Conservation (phyloP, 1,284 basidiomycete species). For the Ceratorhiza oryzae-sativae region DNA sequence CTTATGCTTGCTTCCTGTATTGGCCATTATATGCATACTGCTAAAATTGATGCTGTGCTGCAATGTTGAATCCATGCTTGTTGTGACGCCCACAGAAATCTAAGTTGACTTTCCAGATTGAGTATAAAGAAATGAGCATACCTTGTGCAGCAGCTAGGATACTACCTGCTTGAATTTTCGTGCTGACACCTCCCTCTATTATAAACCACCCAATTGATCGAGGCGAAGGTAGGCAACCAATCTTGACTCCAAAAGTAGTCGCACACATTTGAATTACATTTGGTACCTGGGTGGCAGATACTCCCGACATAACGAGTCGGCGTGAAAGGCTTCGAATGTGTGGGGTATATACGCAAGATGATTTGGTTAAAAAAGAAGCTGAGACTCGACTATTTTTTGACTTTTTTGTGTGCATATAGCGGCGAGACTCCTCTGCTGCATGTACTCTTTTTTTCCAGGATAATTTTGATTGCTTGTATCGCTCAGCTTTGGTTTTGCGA, state of each 20-base stretch:
- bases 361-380: neutral
- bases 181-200: slow-evolving; percentile 6
- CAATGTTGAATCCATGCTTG: too few relatives aligned
- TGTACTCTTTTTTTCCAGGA: neutral
- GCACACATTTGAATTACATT: slow-evolving; percentile 27
- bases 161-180: slow-evolving; percentile 7
- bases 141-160: neutral
- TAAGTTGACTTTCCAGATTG: too few relatives aligned
- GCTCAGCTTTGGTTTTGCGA: too few relatives aligned
- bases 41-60: too few relatives aligned
- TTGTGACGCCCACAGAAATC: too few relatives aligned
- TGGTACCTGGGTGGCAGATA: slow-evolving; percentile 4
- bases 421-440: slow-evolving; percentile 13
- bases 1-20: too few relatives aligned
- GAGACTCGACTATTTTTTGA: neutral
- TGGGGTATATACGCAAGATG: neutral
- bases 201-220: slow-evolving; percentile 14
- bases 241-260: slow-evolving; percentile 5
- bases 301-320: slow-evolving; percentile 16
- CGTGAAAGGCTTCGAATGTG: slow-evolving; percentile 5
- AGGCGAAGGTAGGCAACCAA: neutral
- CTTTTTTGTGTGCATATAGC: slow-evolving; percentile 19
- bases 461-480: neutral
- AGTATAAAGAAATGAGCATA: too few relatives aligned
- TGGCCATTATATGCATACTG: too few relatives aligned